Conservation (phyloP, 768 basidiomycete genomes). For the Amanita subjunquillea region DNA sequence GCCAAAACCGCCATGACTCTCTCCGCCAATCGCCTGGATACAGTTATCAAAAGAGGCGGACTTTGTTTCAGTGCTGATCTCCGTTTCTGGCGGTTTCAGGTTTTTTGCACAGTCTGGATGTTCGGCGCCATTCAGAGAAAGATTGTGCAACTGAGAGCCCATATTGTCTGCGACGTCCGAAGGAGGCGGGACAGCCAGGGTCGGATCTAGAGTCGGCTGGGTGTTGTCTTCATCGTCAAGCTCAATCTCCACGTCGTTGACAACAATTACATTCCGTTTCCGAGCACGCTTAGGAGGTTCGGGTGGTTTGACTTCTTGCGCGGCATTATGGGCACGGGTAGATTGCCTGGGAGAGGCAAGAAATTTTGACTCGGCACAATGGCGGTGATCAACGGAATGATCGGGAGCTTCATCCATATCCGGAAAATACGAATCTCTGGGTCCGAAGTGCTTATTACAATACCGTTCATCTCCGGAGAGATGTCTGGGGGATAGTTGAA, state of each 20-base stretch:
- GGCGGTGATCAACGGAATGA: neutral
- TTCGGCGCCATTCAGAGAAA: neutral
- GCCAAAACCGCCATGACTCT: neutral
- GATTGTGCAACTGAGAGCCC: neutral
- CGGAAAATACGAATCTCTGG: constrained; percentile 4
- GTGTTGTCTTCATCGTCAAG: constrained; percentile 14
- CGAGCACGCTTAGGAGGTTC: constrained; percentile 4
- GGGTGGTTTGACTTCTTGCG: neutral
- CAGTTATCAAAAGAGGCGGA: neutral
- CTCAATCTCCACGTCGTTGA: constrained; percentile 31
- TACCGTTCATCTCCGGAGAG: neutral
- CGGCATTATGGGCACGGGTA: neutral
- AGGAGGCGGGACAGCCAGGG: neutral
- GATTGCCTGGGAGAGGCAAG: neutral
- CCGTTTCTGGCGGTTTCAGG: constrained; percentile 3
- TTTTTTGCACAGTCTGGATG: neutral
- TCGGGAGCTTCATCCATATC: neutral
- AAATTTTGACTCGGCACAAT: neutral
- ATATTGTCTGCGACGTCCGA: neutral
- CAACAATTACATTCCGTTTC: constrained; percentile 24
- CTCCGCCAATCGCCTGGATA: no score
- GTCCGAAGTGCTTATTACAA: constrained; percentile 4
- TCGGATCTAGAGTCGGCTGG: neutral
- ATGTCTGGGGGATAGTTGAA: constrained; percentile 15
- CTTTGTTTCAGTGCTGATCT: neutral